Conservation (phyloP, 768 basidiomycete species). For the Agaricus bisporus region DNA sequence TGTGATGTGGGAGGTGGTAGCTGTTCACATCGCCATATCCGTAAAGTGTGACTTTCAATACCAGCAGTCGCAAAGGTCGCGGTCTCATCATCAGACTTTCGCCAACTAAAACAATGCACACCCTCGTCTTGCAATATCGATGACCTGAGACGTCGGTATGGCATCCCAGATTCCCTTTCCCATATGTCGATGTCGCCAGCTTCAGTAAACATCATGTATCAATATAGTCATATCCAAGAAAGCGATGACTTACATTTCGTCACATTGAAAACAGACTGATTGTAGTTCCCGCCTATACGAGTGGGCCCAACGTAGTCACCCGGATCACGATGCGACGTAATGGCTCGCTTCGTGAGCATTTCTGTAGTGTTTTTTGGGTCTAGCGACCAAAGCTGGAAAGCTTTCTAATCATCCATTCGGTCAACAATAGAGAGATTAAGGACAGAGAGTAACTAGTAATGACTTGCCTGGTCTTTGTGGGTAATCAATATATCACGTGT, state of each 20-base stretch:
- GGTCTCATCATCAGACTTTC: neutral
- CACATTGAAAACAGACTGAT: conserved; percentile 4
- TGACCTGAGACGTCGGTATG: neutral
- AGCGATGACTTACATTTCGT: neutral
- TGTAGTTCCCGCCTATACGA: neutral
- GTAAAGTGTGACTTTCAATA: neutral
- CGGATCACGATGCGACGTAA: neutral
- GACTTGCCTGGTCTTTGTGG: conserved; percentile 1
- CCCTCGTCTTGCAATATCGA: neutral
- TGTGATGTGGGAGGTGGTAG: neutral
- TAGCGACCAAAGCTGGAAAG: conserved; percentile 7
- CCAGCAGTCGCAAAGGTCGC: conserved; percentile 2
- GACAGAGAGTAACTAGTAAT: neutral
- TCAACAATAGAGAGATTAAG: neutral
- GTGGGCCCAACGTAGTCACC: conserved; percentile 2
- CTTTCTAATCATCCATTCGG: neutral
- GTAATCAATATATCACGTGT: conserved; percentile 6
- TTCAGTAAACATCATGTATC: neutral
- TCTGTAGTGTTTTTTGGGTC: conserved; percentile 1
- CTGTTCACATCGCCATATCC: conserved; percentile 1
- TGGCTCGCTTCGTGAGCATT: neutral
- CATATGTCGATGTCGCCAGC: conserved; percentile 3
- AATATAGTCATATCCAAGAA: neutral
- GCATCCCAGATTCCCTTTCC: conserved; percentile 1
- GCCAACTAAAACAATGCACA: conserved; percentile 5